These are phyloP conservation scores for Pichia inconspicua DNA, from an alignment of 1,139 yeast genomes.

Conservation along the genomic window DNA sequence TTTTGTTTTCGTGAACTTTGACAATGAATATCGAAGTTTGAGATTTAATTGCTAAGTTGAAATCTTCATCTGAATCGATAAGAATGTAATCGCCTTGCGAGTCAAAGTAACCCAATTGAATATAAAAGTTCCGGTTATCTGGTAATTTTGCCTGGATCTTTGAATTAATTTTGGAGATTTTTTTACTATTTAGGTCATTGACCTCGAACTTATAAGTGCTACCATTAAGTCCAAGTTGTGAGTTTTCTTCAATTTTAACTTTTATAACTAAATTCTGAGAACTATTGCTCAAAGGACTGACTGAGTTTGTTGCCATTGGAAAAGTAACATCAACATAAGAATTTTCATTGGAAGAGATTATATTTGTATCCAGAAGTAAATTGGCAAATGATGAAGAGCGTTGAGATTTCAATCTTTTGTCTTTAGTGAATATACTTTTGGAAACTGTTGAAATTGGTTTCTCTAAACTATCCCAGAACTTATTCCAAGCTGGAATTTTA, in stretches of 20 bases:
- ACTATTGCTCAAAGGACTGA: not conserved
- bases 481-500: constrained; percentile 33
- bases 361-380: not conserved
- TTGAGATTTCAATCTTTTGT: not conserved
- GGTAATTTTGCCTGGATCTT: not conserved
- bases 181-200: constrained; percentile 2
- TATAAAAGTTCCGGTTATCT: constrained; percentile 9
- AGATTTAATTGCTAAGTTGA: constrained; percentile 25
- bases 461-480: constrained; percentile 33
- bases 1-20: constrained; percentile 8
- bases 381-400: constrained; percentile 9
- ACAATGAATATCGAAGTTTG: constrained; percentile 12
- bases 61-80: constrained; percentile 28
- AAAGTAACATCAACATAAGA: constrained; percentile 5
- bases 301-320: not conserved
- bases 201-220: constrained; percentile 22
- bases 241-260: constrained; percentile 16
- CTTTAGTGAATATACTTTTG: not conserved
- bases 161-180: not conserved
- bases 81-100: constrained; percentile 29
- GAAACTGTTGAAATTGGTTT: constrained; percentile 17
- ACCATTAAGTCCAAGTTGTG: constrained; percentile 15
- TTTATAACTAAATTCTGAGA: constrained; percentile 12
- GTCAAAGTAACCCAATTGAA: constrained; percentile 30
- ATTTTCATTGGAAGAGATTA: not conserved